phyloP scores from a whole-genome alignment of 805 yeast species.

The Metschnikowia continentalis region DNA sequence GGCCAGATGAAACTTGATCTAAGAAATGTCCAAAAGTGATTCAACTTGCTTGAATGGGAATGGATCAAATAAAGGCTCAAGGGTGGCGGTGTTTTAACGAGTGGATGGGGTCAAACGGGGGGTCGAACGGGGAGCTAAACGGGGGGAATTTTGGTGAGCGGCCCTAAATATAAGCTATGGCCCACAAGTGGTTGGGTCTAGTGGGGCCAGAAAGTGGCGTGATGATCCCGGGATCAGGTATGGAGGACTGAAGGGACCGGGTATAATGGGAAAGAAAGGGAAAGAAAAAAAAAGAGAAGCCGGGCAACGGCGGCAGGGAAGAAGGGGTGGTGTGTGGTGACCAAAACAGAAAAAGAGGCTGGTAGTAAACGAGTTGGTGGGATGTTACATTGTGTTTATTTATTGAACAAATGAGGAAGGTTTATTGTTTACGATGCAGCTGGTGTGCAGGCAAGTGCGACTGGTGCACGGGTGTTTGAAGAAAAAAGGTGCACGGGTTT shows the following conservation, averaged over 20 bases:
- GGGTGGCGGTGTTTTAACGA: neutral
- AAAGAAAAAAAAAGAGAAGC: neutral
- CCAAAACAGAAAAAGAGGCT: neutral
- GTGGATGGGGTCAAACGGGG: neutral
- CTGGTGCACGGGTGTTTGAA: neutral
- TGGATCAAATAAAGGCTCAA: neutral
- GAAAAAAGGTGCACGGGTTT: neutral
- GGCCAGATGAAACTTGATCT: neutral
- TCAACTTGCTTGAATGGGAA: slow-evolving; percentile 1
- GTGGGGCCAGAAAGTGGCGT: neutral
- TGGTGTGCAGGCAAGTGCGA: neutral
- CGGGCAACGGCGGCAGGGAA: neutral
- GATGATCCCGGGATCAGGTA: neutral
- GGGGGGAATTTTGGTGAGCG: neutral
- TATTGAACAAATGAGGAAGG: slow-evolving; percentile 1
- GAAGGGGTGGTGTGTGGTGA: neutral
- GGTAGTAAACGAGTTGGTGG: neutral
- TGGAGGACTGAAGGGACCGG: neutral
- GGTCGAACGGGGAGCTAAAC: neutral
- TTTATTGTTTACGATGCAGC: neutral
- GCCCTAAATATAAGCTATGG: neutral
- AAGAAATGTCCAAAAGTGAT: neutral
- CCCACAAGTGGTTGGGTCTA: neutral
- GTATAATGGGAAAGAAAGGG: neutral
- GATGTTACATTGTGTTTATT: slow-evolving; percentile 2